A percentile compares a stretch with the other conserved stretches of the same genome.
Evolutionary conservation across 331 rosid species (phyloP).

Genomic region (Rosa hybrid): DNA sequence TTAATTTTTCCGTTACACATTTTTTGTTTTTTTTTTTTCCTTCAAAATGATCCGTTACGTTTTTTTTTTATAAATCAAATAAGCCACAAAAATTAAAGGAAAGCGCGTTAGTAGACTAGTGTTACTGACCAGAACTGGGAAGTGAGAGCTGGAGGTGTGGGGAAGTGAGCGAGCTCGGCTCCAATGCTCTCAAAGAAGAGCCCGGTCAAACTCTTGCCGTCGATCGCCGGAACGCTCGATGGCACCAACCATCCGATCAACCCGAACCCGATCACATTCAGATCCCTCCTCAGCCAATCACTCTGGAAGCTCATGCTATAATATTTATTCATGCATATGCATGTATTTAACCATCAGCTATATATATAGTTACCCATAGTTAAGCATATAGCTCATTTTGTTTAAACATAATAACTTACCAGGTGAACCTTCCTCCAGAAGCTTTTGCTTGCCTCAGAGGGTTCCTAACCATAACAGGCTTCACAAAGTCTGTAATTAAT

Average conservation of each 20-base stretch:
- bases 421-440: slow-evolving; percentile 52
- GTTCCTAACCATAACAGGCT: slow-evolving; percentile 51
- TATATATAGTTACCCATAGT: background rate
- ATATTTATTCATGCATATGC: background rate
- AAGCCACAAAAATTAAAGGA: background rate
- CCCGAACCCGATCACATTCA: slow-evolving; percentile 83
- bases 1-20: background rate
- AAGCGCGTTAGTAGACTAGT: background rate
- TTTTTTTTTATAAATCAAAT: background rate
- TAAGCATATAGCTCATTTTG: background rate
- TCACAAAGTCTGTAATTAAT: slow-evolving; percentile 48
- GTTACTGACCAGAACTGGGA: slow-evolving; percentile 67
- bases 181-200: slow-evolving; percentile 93
- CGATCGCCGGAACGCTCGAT: slow-evolving; percentile 70
- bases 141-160: slow-evolving; percentile 72
- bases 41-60: background rate
- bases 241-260: slow-evolving; percentile 87
- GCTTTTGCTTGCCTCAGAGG: slow-evolving; percentile 52
- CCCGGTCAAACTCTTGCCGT: slow-evolving; percentile 74
- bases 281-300: slow-evolving; percentile 75
- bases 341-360: background rate
- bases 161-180: slow-evolving; percentile 83
- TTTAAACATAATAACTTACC: slow-evolving; percentile 39
- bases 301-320: slow-evolving; percentile 56
- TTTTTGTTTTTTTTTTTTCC: too few relatives aligned